These are phyloP conservation scores for Apiospora kogelbergensis DNA, from an alignment of 2,329 filamentous ascomycete genomes.

Conservation along the genomic window DNA sequence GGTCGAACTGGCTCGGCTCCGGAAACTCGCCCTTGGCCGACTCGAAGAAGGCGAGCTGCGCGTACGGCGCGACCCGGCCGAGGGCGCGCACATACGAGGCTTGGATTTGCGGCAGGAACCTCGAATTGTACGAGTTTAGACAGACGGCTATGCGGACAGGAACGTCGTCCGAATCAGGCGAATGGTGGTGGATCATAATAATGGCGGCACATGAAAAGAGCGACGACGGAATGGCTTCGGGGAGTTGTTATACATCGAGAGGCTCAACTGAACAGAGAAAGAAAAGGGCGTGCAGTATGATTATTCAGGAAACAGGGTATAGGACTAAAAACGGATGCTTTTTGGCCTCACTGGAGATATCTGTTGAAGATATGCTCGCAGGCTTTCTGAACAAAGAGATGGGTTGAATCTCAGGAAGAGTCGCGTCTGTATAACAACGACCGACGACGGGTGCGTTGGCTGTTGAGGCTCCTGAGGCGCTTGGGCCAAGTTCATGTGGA, in stretches of 20 bases:
- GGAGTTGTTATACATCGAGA: background rate
- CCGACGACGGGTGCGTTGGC: background rate
- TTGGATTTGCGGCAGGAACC: constrained; percentile 33
- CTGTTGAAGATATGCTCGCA: constrained; percentile 16
- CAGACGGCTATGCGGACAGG: constrained; percentile 34
- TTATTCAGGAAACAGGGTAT: background rate
- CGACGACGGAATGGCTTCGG: background rate
- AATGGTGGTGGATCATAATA: background rate
- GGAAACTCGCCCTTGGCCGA: constrained; percentile 35
- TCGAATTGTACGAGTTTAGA: constrained; percentile 39
- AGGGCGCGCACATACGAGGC: constrained; percentile 36
- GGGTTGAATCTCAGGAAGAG: background rate
- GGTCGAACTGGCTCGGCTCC: constrained; percentile 38
- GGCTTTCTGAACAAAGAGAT: constrained; percentile 9
- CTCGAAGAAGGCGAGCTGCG: constrained; percentile 35
- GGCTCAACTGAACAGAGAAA: background rate
- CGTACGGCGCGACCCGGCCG: constrained; percentile 28
- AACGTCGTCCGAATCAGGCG: background rate
- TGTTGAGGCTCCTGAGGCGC: background rate
- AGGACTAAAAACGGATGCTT: background rate
- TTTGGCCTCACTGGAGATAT: constrained; percentile 3
- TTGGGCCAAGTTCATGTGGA: constrained; percentile 6
- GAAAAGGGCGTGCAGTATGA: too few species aligned
- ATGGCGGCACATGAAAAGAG: background rate
- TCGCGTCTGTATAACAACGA: background rate